Base-by-base conservation (phyloP, 2,329 filamentous ascomycete species). In the Paecilomyces dactylethromorphus region DNA sequence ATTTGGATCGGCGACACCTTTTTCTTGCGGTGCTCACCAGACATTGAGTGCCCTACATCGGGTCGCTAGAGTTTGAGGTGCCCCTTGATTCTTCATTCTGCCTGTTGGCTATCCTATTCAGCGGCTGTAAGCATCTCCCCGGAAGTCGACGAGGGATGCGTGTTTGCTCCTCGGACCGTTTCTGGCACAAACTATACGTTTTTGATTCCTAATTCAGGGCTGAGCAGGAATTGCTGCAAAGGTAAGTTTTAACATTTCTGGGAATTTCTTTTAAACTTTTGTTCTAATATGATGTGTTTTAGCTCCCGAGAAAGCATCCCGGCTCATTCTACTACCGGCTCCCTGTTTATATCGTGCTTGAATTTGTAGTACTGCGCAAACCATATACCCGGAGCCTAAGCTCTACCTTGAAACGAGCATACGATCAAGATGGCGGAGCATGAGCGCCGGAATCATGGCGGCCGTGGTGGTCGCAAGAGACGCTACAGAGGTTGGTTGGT, bases 401-500 rank as follows among this genome's bases (percentile, higher is more conserved):
- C 21, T 5, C 21, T 8, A 6, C 6, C 3, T 45, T 45, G 18
- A 18, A 52, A 26, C 11, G 54, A 56, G 58, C 24, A 29, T 51
- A 31, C 53, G 53, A 59, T 60, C 31, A 56, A 62, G 59, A 83
- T 84, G 82, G 79, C 79, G 57, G 82, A 84, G 62, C 79, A 81
- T 67, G 81, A 83, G 62, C 75, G 87, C 71, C 82, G 82, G 59
- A 73, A 79, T 60, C 78, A 83, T 59, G 79, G 83, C 61, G 76
- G 82, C 69, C 80, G 71, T 60, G 70, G 70, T 67, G 73, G 72
- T 65, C 86, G 89, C 73, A 96, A 95, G 78, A 83, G 89, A 68
- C 84, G 91, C 71, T 88, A 87, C 71, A 83, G 90, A 89, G 91
- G 91, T 92, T 73, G 91, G 91, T 92, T 73, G 65, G 79, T 21